A percentile compares a stretch with the other conserved stretches of the same genome.
Conservation (phyloP, 2,329 filamentous ascomycete species). For the Colletotrichum paranaense region DNA sequence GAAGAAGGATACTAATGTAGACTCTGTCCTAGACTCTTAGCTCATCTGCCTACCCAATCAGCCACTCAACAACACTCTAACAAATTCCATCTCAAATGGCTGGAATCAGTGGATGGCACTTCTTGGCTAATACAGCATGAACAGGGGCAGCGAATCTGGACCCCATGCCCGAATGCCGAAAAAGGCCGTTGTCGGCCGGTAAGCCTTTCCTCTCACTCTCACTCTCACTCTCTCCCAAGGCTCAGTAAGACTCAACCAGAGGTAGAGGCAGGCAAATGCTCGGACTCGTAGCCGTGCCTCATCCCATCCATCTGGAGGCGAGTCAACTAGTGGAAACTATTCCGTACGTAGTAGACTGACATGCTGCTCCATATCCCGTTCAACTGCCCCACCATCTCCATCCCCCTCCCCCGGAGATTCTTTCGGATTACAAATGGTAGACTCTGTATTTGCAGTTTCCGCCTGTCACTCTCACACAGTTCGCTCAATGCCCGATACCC, state of each 20-base stretch:
- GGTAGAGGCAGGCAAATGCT: neutral
- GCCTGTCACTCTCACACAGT: neutral
- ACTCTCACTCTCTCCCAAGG: neutral
- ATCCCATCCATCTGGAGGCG: slow-evolving; percentile 8
- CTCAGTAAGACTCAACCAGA: neutral
- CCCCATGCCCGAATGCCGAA: slow-evolving; percentile 33
- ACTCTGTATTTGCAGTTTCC: slow-evolving; percentile 19
- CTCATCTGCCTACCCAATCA: neutral
- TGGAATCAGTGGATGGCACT: neutral
- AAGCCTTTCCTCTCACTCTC: neutral
- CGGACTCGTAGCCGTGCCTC: neutral
- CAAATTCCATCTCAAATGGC: neutral
- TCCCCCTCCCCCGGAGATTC: slow-evolving; percentile 28
- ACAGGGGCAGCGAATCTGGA: neutral
- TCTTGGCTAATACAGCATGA: neutral
- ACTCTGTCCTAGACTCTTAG: neutral
- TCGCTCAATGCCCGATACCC: neutral
- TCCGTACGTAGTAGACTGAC: neutral
- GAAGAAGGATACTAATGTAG: neutral
- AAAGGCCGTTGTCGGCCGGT: slow-evolving; percentile 25
- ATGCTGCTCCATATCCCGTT: slow-evolving; percentile 30
- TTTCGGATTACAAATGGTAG: slow-evolving; percentile 34
- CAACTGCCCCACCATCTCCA: slow-evolving; percentile 16
- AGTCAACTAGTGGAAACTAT: slow-evolving; percentile 6
- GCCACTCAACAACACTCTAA: neutral